Percentiles rank a stretch among this genome's conserved stretches.
These are phyloP conservation scores for Asterophora parasitica DNA, from an alignment of 768 basidiomycete genomes.

Conservation along the genomic window DNA sequence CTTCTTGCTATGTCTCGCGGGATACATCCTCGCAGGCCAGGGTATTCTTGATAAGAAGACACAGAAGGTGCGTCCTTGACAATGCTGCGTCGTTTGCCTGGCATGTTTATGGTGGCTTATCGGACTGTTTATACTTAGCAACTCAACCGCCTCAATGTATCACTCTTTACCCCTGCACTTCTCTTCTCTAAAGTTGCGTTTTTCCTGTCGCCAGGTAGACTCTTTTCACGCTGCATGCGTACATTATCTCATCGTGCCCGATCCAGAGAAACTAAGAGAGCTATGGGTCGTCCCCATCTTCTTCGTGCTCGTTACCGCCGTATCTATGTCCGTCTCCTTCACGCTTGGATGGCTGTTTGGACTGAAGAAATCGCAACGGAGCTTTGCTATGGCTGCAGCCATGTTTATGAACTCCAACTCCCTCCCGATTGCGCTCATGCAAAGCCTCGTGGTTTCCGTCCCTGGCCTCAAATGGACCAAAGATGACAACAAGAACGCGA, in stretches of 20 bases:
- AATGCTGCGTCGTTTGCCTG: not conserved
- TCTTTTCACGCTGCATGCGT: not conserved
- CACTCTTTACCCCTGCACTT: constrained; percentile 83
- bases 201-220: constrained; percentile 72
- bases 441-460: constrained; percentile 81
- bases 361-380: constrained; percentile 72
- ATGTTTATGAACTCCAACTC: constrained; percentile 97
- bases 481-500: constrained; percentile 79
- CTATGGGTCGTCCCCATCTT: constrained; percentile 85
- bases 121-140: constrained; percentile 35
- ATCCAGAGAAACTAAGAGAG: constrained; percentile 65
- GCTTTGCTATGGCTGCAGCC: constrained; percentile 73
- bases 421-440: constrained; percentile 91
- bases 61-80: constrained; percentile 60
- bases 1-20: constrained; percentile 78
- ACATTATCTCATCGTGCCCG: not conserved
- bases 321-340: constrained; percentile 69
- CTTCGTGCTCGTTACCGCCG: constrained; percentile 69
- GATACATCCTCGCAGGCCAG: constrained; percentile 71
- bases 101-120: not conserved
- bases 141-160: constrained; percentile 80
- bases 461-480: constrained; percentile 76
- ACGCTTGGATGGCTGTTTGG: constrained; percentile 56
- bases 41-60: constrained; percentile 87
- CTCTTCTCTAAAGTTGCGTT: constrained; percentile 96